Evolutionary conservation across 257 asterid species (phyloP).

Genomic region (Orobanche coerulescens): DNA sequence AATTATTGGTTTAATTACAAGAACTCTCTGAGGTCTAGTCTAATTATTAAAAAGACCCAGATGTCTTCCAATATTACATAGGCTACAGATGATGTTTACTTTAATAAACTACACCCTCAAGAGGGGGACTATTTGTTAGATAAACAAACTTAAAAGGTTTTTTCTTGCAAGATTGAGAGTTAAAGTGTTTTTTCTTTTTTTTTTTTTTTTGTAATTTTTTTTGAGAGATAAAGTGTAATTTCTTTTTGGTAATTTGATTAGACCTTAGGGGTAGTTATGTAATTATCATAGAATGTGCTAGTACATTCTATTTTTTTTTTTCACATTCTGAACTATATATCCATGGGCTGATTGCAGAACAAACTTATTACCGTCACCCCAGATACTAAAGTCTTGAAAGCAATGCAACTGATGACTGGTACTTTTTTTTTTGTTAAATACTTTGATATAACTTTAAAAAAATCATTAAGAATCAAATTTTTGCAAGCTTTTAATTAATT

Average conservation of each 20-base stretch:
- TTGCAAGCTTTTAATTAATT: neutral
- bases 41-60: too few relatives aligned
- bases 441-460: neutral
- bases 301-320: too few relatives aligned
- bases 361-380: constrained; percentile 85
- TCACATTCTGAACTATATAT: neutral
- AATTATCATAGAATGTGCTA: too few relatives aligned
- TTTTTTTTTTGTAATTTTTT: too few relatives aligned
- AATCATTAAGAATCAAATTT: neutral
- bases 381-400: constrained; percentile 77
- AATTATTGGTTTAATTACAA: too few relatives aligned
- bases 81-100: too few relatives aligned
- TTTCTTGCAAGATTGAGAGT: neutral
- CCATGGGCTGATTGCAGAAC: constrained; percentile 46
- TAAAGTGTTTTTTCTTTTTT: too few relatives aligned
- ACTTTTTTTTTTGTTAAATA: neutral
- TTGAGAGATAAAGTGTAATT: too few relatives aligned
- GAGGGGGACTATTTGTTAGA: neutral
- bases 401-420: constrained; percentile 96
- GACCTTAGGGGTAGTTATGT: too few relatives aligned
- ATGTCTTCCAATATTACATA: too few relatives aligned
- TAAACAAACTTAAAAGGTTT: neutral
- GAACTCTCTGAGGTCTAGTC: too few relatives aligned
- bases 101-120: neutral
- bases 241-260: too few relatives aligned